Evolutionary conservation across 768 basidiomycete species (phyloP).

Genomic region (Glaciozyma martinii): DNA sequence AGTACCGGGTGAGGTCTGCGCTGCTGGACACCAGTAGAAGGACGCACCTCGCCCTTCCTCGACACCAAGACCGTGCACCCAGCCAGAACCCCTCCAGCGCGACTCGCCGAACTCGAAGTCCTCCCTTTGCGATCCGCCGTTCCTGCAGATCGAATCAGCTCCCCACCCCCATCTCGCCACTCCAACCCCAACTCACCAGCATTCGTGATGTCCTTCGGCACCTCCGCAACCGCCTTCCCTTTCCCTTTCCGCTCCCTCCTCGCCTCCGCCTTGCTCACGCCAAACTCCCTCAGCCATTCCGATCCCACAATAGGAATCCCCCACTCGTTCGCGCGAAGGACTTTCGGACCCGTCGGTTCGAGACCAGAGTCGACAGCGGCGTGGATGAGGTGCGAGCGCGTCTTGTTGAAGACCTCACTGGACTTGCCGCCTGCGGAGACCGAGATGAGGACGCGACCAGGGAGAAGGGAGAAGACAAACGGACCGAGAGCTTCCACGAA

Average conservation of each 20-base stretch:
- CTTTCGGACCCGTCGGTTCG: not conserved
- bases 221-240: not conserved
- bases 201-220: conserved; percentile 10
- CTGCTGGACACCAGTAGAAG: too few species aligned
- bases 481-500: conserved; percentile 10
- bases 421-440: not conserved
- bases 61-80: not conserved
- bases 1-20: too few species aligned
- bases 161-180: not conserved
- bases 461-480: not conserved
- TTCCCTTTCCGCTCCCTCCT: not conserved
- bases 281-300: not conserved
- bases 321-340: conserved; percentile 9
- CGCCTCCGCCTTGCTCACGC: not conserved
- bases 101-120: too few species aligned
- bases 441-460: too few species aligned
- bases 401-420: not conserved
- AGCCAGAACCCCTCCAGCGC: too few species aligned
- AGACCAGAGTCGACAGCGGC: not conserved
- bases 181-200: not conserved
- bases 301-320: not conserved
- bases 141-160: not conserved
- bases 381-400: conserved; percentile 15
- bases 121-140: too few species aligned
- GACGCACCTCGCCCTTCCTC: not conserved